Evolutionary conservation across 176 grass and related monocot genomes (phyloP).

Genomic region (Luzula sylvatica): DNA sequence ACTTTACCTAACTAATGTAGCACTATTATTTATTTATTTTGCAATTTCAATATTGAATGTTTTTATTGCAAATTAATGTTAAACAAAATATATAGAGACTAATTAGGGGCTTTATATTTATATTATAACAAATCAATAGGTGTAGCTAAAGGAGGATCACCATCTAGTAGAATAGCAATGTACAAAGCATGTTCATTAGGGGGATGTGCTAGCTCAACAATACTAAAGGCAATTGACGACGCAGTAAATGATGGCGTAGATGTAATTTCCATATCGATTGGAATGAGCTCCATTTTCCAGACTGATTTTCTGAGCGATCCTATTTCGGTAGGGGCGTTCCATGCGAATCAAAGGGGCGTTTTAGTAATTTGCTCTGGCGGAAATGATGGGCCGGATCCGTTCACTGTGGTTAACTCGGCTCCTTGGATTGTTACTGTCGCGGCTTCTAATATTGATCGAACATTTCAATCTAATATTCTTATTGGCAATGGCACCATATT

Average conservation of each 20-base stretch:
- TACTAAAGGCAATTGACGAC: constrained; percentile 87
- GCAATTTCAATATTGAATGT: too few relatives aligned
- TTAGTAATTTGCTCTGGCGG: constrained; percentile 88
- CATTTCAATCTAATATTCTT: constrained; percentile 59
- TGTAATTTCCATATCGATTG: constrained; percentile 84
- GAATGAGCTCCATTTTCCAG: constrained; percentile 77
- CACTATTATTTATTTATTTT: too few relatives aligned
- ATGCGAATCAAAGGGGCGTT: constrained; percentile 70
- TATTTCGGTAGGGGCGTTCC: constrained; percentile 78
- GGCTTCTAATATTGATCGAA: constrained; percentile 75
- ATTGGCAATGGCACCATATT: constrained; percentile 60
- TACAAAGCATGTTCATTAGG: constrained; percentile 89
- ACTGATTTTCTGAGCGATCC: constrained; percentile 71
- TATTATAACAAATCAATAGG: constrained; percentile 20
- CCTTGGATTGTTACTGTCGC: constrained; percentile 91
- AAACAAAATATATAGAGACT: neutral
- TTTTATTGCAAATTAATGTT: too few relatives aligned
- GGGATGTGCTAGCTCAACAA: constrained; percentile 59
- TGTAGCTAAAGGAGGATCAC: constrained; percentile 63
- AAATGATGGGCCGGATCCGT: constrained; percentile 82
- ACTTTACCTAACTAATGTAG: neutral
- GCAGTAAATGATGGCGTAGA: constrained; percentile 81
- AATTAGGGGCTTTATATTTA: neutral
- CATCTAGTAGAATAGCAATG: constrained; percentile 49
- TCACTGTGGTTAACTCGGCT: constrained; percentile 75